These are phyloP conservation scores for Lagenidium sp. DNA, from an alignment of 352 stramenopile genomes.

Conservation along the genomic window DNA sequence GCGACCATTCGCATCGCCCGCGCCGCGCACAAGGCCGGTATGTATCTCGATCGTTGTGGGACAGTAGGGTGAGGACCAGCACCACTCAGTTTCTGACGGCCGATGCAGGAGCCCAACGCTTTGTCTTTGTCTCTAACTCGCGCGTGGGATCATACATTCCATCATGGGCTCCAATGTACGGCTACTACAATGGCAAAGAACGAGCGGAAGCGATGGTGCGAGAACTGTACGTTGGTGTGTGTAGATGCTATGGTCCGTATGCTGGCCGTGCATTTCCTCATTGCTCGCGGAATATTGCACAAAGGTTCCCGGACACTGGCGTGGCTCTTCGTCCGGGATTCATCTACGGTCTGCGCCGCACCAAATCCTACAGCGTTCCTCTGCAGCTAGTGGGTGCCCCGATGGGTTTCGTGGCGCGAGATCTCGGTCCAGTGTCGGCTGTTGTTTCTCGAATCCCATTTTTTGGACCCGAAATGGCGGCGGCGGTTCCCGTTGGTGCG, in stretches of 20 bases:
- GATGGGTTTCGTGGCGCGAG: constrained; percentile 47
- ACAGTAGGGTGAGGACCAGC: too few relatives aligned
- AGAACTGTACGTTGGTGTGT: too few relatives aligned
- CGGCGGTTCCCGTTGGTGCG: constrained; percentile 48
- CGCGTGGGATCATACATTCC: constrained; percentile 72
- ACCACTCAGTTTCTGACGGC: too few relatives aligned
- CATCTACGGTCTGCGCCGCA: constrained; percentile 79
- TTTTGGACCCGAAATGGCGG: constrained; percentile 55
- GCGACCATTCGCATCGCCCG: constrained; percentile 68
- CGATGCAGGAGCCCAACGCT: constrained; percentile 41
- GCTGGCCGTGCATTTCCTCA: too few relatives aligned
- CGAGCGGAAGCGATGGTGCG: constrained; percentile 70
- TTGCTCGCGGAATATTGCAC: too few relatives aligned
- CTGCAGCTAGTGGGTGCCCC: constrained; percentile 69
- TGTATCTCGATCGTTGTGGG: too few relatives aligned
- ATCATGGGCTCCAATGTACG: constrained; percentile 68
- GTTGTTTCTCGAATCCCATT: constrained; percentile 51
- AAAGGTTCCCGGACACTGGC: constrained; percentile 61
- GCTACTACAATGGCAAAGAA: constrained; percentile 89
- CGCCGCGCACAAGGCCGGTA: constrained; percentile 63
- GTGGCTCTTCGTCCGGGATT: constrained; percentile 84
- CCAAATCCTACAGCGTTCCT: constrained; percentile 56
- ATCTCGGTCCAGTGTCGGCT: constrained; percentile 47
- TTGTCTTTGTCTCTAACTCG: constrained; percentile 91
- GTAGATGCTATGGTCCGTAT: too few relatives aligned